Evolutionary conservation across 2,329 filamentous ascomycete species (phyloP).

Genomic region (Aspergillus ochraceoroseus): DNA sequence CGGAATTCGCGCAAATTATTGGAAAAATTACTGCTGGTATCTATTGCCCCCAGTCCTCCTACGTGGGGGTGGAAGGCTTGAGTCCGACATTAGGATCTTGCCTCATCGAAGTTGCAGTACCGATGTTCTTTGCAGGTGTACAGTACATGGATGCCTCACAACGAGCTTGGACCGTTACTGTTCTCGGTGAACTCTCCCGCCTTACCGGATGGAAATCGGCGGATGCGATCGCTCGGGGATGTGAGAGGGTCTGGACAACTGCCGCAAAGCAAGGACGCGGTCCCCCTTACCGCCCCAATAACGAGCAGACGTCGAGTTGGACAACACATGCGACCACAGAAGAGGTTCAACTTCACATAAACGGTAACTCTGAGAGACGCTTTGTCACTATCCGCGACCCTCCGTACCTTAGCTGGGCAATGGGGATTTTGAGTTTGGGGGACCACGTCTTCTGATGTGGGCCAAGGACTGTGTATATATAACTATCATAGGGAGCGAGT

Average conservation of each 20-base stretch:
- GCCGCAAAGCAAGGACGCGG: conserved; percentile 68
- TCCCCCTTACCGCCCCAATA: conserved; percentile 59
- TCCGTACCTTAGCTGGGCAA: conserved; percentile 66
- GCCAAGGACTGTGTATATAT: not conserved
- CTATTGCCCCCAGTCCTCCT: conserved; percentile 42
- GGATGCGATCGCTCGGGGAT: conserved; percentile 73
- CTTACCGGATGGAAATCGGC: conserved; percentile 86
- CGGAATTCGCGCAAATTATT: conserved; percentile 64
- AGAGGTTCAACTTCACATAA: conserved; percentile 16
- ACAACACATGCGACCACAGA: conserved; percentile 1
- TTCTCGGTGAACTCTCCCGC: conserved; percentile 68
- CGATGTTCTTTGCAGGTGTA: conserved; percentile 80
- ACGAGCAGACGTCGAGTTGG: conserved; percentile 15
- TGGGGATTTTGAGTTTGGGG: conserved; percentile 74
- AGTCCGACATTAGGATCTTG: conserved; percentile 75
- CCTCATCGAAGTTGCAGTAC: conserved; percentile 75
- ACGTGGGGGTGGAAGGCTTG: conserved; percentile 48
- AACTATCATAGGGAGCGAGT: too few species aligned
- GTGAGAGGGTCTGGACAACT: conserved; percentile 77
- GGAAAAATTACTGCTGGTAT: conserved; percentile 75
- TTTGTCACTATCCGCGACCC: conserved; percentile 59
- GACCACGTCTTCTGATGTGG: conserved; percentile 64
- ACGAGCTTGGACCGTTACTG: conserved; percentile 69
- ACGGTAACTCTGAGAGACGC: conserved; percentile 44
- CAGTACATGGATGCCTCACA: conserved; percentile 69